Base-by-base conservation (phyloP, 768 basidiomycete genomes). In the Macrocybe gigantea region DNA sequence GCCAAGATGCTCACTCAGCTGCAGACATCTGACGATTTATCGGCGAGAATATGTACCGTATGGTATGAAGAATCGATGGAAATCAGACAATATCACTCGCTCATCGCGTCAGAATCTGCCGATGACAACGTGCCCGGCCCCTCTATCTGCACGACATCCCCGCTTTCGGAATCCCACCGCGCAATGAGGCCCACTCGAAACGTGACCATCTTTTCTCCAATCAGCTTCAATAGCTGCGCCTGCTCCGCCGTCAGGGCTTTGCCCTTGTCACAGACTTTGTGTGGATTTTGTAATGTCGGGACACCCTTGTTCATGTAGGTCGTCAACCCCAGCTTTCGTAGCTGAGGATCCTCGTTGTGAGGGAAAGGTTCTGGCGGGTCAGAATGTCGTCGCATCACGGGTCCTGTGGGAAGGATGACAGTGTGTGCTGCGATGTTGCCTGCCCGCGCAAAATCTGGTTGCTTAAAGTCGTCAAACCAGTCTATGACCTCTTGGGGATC, bases 321-420 rank as follows among this genome's bases (percentile, higher is more conserved):
- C 44, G 81, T 73, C 32, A 99, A 69, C 6, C 96, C 96, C 33
- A 98, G 78, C 64, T 89, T 90, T 47, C 96, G 83, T 45, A 99
- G 75, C 62, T 98, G 95, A 14, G 94, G 93, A 53, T 99, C 96
- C 71, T 98, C 93, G 58, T 93, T 93, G 65, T 97, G 93, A 34
- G 96, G 93, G 66, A 98, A 94, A 2, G 91, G 87, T 55, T 93
- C 85, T 35, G 86, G 80, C 0, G 86, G 88, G 53, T 88, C 84
- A 2, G 87, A 85, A 61, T 87, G 76, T 38, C 76, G 77, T 52
- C 81, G 78, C 83, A 93, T 79, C 47, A 97, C 80, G 14, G 95
- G 91, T 33, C 94, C 94, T 50, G 68, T 78, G 11, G 93, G 88
- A 12, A 99, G 72, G 32, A 74, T 69, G 48, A 96, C 79, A 0